Evolutionary conservation across 2,329 filamentous ascomycete genomes (phyloP), one percentile per base, ranked within the genome.

Genomic region (Colletotrichum eremochloae): DNA sequence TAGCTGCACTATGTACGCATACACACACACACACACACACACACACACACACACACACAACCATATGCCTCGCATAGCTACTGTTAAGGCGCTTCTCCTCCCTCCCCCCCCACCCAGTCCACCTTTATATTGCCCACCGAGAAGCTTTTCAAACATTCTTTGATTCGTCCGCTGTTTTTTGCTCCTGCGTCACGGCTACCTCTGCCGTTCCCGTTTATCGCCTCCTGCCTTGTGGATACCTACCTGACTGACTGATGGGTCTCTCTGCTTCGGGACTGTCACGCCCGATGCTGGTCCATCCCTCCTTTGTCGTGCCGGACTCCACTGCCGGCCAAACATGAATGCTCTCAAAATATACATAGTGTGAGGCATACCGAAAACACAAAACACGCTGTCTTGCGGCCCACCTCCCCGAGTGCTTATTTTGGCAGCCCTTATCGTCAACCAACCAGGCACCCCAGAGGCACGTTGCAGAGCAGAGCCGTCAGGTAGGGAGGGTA

Each of bases 401-500:
- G 44, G 33, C 62, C 67, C 52, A 55, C 36, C 40, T 24, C 20
- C 20, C 44, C n/a, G 15, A 7, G 33, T 60, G 60, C 60, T 71
- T 70, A 71, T 65, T 71, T 72, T 71, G 60, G 66, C 38, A 69
- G 56, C 53, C 63, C 36, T 36, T 36, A 15, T 42, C 24, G 24
- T 18, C 6, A 7, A 24, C 36, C 38, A 18, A 50, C 48, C 33
- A 18, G 5, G 6, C 24, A 36, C 48, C 12, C 44, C 5, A 18
- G 29, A 29, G 48, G 15, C 12, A 63, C 9, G 48, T 24, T 8
- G 36, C 36, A 31, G 3, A 29, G 33, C 46, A 29, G 7, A 9
- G 12, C n/a, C 6, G 24, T 31, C 31, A 67, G n/a, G 2, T 31
- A 24, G 24, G 24, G 24, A 24, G 24, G 24, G 24, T 24, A 24